Evolutionary conservation across 225 moss, liverwort and hornwort genomes (phyloP).

Genomic region (Antitrichia curtipendula): DNA sequence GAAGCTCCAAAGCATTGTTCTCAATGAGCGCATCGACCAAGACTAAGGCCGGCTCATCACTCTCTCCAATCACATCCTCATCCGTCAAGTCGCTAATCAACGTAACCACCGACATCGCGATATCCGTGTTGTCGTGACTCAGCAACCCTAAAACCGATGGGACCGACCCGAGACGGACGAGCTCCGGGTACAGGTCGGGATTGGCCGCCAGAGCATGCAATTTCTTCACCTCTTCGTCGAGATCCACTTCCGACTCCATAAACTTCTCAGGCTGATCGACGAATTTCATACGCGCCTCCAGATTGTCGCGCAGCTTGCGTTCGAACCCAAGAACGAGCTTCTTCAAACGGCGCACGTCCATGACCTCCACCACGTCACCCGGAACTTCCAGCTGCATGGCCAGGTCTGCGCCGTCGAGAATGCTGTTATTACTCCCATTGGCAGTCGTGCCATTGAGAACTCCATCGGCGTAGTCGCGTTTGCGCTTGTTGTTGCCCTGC

Average conservation of each 20-base stretch:
- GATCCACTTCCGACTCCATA: constrained; percentile 88
- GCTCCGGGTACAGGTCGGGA: constrained; percentile 88
- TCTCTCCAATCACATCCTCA: constrained; percentile 91
- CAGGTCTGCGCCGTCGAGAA: constrained; percentile 14
- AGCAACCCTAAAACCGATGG: constrained; percentile 72
- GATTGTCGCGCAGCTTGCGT: constrained; percentile 78
- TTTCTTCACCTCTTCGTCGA: constrained; percentile 89
- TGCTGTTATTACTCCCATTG: constrained; percentile 18
- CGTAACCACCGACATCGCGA: constrained; percentile 77
- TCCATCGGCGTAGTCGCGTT: constrained; percentile 44
- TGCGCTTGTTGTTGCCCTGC: constrained; percentile 63
- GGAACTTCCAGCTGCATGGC: constrained; percentile 46
- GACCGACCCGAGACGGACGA: constrained; percentile 76
- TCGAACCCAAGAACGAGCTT: constrained; percentile 87
- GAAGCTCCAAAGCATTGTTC: constrained; percentile 83
- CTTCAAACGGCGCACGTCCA: constrained; percentile 80
- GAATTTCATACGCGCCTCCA: constrained; percentile 96
- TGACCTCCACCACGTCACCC: constrained; percentile 51
- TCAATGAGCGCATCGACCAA: constrained; percentile 75
- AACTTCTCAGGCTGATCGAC: constrained; percentile 92
- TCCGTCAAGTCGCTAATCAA: constrained; percentile 86
- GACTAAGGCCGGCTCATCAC: constrained; percentile 78
- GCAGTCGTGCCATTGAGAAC: background rate
- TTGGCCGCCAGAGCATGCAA: constrained; percentile 83
- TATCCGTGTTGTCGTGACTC: constrained; percentile 93